phyloP scores from a whole-genome alignment of 2,329 filamentous ascomycete genomes.

The Lecanicillium sp. region DNA sequence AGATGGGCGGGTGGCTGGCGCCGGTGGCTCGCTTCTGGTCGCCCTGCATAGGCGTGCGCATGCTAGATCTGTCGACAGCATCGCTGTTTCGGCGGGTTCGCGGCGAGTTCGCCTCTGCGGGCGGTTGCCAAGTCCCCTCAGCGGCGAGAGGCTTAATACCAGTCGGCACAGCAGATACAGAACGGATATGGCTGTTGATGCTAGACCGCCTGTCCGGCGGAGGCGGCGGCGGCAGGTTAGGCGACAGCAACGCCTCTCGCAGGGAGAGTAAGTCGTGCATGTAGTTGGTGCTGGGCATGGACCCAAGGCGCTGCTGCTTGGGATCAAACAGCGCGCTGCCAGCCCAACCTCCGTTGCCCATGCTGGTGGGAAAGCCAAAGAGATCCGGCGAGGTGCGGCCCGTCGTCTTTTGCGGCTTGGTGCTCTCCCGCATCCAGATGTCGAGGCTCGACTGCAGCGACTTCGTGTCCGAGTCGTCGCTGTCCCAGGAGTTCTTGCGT shows the following conservation, averaged over 20 bases:
- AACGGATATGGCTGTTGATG: constrained; percentile 41
- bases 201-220: constrained; percentile 49
- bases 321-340: constrained; percentile 42
- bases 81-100: constrained; percentile 16
- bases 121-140: constrained; percentile 16
- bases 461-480: constrained; percentile 34
- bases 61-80: constrained; percentile 1
- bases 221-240: constrained; percentile 37
- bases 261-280: constrained; percentile 41
- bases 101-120: constrained; percentile 13
- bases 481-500: constrained; percentile 39
- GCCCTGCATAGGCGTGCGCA: constrained; percentile 13
- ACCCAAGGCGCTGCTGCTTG: constrained; percentile 20
- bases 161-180: constrained; percentile 20
- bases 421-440: constrained; percentile 52
- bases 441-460: constrained; percentile 48
- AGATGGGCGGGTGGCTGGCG: constrained; percentile 42
- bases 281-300: constrained; percentile 31
- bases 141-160: constrained; percentile 9
- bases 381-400: constrained; percentile 43
- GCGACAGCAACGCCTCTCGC: constrained; percentile 33
- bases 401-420: constrained; percentile 31
- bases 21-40: constrained; percentile 31
- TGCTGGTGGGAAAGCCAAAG: constrained; percentile 44
- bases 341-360: constrained; percentile 38